Evolutionary conservation across 2,329 filamentous ascomycete species (phyloP), one percentile per base, ranked within the genome.

Genomic region (Xenoacremonium recifei): DNA sequence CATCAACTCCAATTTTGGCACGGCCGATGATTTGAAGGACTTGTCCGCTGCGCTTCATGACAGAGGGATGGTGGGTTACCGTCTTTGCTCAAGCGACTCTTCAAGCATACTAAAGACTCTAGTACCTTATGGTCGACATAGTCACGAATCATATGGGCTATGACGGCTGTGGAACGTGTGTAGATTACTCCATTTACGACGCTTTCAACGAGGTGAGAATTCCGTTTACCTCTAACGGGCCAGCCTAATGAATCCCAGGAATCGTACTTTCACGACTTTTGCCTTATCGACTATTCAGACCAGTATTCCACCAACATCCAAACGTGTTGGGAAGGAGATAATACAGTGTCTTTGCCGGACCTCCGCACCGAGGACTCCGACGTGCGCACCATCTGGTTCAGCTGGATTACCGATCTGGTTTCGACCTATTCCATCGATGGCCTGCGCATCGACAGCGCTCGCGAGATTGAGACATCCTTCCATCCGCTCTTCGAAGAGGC

Each of bases 351-450:
- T 37, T 73, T 87, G 1, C 80, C 82, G 0, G 83, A 87, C 49
- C 60, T 87, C 11, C 66, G 78, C 42, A 87, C 83, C 1, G 70
- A 76, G 31, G 66, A 69, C 21, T 39, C 63, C 0, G 59, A 61
- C 1, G 75, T 86, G 9, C 68, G 72, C 19, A 58, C 59, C 13
- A 64, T 77, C 3, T 79, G 77, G 58, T 67, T 78, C 40, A 60
- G 66, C n/a, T 87, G 84, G 84, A 69, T 87, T 51, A 60, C 58
- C 15, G 65, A 66, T 31, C 66, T 86, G 1, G 75, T 86, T 2
- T 58, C 68, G 3, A 77, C 80, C 48, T 87, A 84, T 55, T 69
- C 68, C 15, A 80, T 85, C 66, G 80, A 81, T 55, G 78, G 79
- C 3, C 65, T 82, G 10, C 76, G 80, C 23, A 75, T 83, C 50